Evolutionary conservation across 805 yeast species (phyloP).

Genomic region (Cyberlindnera japonica): DNA sequence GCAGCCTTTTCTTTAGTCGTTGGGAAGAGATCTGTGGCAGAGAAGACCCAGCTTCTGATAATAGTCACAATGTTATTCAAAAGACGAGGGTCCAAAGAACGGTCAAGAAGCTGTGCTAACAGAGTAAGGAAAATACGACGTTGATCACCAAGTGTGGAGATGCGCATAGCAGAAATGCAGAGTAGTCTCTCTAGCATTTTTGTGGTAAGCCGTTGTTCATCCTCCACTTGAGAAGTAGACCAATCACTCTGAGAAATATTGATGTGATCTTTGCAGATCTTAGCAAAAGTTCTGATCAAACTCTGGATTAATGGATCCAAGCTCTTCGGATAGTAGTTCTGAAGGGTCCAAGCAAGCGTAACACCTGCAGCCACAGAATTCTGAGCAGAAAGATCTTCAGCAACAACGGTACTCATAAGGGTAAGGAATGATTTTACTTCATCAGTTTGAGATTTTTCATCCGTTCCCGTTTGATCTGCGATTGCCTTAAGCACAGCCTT

Average conservation of each 20-base stretch:
- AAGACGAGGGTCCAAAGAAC: conserved; percentile 75
- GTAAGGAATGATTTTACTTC: conserved; percentile 60
- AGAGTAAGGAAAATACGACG: conserved; percentile 82
- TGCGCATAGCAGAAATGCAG: conserved; percentile 73
- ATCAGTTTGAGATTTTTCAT: conserved; percentile 54
- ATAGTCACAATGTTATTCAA: conserved; percentile 70
- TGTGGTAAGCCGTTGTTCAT: conserved; percentile 78
- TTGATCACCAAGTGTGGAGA: conserved; percentile 87
- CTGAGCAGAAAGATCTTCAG: conserved; percentile 71
- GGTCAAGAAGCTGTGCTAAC: conserved; percentile 84
- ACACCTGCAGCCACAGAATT: conserved; percentile 86
- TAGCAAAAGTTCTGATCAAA: conserved; percentile 83
- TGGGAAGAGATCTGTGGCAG: conserved; percentile 80
- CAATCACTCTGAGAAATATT: conserved; percentile 45
- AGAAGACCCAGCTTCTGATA: conserved; percentile 87
- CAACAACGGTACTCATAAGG: conserved; percentile 60
- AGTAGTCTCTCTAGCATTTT: conserved; percentile 71
- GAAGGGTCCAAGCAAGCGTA: conserved; percentile 76
- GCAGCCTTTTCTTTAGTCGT: conserved; percentile 96
- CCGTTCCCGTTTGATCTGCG: conserved; percentile 40
- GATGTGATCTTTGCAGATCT: conserved; percentile 83
- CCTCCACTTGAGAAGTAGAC: conserved; percentile 42
- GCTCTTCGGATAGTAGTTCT: conserved; percentile 66
- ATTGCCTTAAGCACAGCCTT: conserved; percentile 66
- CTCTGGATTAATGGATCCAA: conserved; percentile 73